phyloP scores from a whole-genome alignment of 1,284 basidiomycete genomes.

The Cystobasidium pallidum region DNA sequence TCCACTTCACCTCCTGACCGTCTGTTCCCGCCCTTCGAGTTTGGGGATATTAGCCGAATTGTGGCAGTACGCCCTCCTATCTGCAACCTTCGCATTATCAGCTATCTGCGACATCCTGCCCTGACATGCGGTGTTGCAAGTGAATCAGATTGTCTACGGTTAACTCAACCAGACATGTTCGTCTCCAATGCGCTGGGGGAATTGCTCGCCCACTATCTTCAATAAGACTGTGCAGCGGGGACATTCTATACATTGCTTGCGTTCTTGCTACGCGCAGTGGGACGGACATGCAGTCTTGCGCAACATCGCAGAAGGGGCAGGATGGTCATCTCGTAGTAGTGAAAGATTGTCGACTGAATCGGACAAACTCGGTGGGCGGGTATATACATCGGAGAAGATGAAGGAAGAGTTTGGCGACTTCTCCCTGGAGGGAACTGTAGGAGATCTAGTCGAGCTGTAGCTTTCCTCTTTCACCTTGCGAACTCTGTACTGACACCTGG shows the following conservation, averaged over 20 bases:
- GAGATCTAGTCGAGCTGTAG: slow-evolving; percentile 30
- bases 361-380: neutral
- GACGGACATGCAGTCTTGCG: neutral
- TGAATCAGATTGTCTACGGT: too few species aligned
- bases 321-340: neutral
- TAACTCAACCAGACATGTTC: too few species aligned
- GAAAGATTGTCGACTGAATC: neutral
- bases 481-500: slow-evolving; percentile 16
- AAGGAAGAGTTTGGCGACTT: slow-evolving; percentile 18
- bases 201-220: too few species aligned
- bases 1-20: slow-evolving; percentile 54
- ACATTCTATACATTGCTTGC: too few species aligned
- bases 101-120: neutral
- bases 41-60: neutral
- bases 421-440: slow-evolving; percentile 23
- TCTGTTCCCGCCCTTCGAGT: slow-evolving; percentile 9
- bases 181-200: too few species aligned
- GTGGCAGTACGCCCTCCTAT: neutral
- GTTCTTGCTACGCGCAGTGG: too few species aligned
- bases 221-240: too few species aligned
- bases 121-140: too few species aligned
- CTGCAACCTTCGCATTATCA: neutral
- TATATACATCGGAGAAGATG: neutral
- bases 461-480: slow-evolving; percentile 11
- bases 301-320: neutral